phyloP scores from a whole-genome alignment of 768 basidiomycete genomes.

The Suillus americanus region DNA sequence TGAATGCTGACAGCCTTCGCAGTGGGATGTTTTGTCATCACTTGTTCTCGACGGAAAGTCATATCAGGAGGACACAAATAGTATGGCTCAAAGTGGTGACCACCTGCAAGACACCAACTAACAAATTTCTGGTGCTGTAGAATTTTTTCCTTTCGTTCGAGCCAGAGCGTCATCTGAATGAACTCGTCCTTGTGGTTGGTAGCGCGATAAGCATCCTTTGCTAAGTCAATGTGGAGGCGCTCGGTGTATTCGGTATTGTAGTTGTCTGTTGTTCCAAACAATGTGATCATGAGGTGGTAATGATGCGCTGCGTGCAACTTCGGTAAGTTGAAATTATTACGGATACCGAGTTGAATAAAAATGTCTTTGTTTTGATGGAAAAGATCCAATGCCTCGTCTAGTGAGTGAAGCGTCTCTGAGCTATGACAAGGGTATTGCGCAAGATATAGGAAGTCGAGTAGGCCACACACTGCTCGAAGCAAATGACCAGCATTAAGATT shows the following conservation, averaged over 20 bases:
- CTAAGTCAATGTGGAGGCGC: constrained; percentile 39
- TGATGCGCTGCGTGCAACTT: constrained; percentile 41
- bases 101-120: constrained; percentile 20
- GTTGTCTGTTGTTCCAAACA: constrained; percentile 38
- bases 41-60: constrained; percentile 8
- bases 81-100: too few relatives aligned
- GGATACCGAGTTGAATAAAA: constrained; percentile 26
- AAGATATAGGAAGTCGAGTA: constrained; percentile 41
- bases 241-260: constrained; percentile 42
- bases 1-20: constrained; percentile 24
- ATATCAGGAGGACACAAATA: constrained; percentile 14
- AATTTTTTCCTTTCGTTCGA: constrained; percentile 34
- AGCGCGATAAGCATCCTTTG: constrained; percentile 29
- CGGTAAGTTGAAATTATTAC: constrained; percentile 38
- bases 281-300: constrained; percentile 30
- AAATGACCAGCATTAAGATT: neutral
- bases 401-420: constrained; percentile 21
- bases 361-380: constrained; percentile 39
- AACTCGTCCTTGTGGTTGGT: constrained; percentile 36
- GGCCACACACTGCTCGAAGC: constrained; percentile 12
- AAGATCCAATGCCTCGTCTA: constrained; percentile 27
- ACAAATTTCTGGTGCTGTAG: constrained; percentile 24
- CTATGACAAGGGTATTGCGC: constrained; percentile 37
- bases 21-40: constrained; percentile 27
- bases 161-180: constrained; percentile 38